These are phyloP conservation scores for Xylaria sp. DNA, from an alignment of 2,329 filamentous ascomycete genomes.

Conservation along the genomic window DNA sequence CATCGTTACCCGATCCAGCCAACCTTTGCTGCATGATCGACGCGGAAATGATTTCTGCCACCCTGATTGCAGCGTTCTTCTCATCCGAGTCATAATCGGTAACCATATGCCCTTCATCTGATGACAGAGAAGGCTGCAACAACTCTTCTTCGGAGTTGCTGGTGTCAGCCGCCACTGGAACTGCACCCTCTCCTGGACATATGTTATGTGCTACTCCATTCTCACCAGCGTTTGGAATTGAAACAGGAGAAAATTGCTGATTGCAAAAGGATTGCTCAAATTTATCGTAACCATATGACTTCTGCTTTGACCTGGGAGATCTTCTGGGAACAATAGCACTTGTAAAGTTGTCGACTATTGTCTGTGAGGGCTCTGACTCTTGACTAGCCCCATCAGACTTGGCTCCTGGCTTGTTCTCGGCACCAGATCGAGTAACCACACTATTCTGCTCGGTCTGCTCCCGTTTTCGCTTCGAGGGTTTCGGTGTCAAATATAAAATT, in stretches of 20 bases:
- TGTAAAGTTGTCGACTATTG: background rate
- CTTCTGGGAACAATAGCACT: background rate
- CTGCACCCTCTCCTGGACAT: background rate
- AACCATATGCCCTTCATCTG: background rate
- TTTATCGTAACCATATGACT: background rate
- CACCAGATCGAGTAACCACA: slow-evolving; percentile 6
- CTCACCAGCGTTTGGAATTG: background rate
- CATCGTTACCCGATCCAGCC: background rate
- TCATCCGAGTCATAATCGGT: background rate
- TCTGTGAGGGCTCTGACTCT: background rate
- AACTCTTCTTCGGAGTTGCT: background rate
- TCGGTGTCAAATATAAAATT: slow-evolving; percentile 9
- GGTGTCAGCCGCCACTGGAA: background rate
- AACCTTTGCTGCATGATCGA: background rate
- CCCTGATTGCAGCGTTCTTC: no score
- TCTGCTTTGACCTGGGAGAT: background rate
- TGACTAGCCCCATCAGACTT: background rate
- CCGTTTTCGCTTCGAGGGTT: slow-evolving; percentile 14
- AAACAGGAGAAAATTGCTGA: background rate
- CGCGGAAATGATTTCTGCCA: background rate
- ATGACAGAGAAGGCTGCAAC: background rate
- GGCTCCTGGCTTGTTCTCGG: slow-evolving; percentile 2
- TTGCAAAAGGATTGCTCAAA: background rate
- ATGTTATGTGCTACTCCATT: background rate
- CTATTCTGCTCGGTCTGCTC: slow-evolving; percentile 18